Evolutionary conservation across 2,329 filamentous ascomycete genomes (phyloP), one percentile per base, ranked within the genome.

Genomic region (Teratosphaeria viscida): DNA sequence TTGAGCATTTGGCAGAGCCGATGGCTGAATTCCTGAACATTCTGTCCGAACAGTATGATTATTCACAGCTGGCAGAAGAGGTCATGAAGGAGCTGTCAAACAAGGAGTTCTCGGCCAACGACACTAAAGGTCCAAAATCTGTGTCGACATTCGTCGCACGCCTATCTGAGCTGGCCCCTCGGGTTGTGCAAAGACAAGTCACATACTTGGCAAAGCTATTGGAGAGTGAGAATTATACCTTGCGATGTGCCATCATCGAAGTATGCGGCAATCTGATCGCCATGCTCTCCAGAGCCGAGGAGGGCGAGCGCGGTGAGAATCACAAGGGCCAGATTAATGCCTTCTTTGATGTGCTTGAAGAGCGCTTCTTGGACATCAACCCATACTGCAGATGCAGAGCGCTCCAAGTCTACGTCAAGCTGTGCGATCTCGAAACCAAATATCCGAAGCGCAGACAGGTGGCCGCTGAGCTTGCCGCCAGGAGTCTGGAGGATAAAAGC

Each of bases 11-110:
- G n/a, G 92, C 94, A 0, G 94, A 99, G 71, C 94, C 94, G 1
- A 99, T 99, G 94, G 94, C 94, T 35, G 95, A 99, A 73, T 96
- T 99, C 68, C 78, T 99, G 4, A 90, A 97, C 68, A 99, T 97
- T 69, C 80, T 99, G 29, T 87, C 92, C 0, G 92, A 97, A 72
- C 92, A 96, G 77, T 99, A 97, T 76, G 94, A 99, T 75, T 95
- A 97, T 72, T 89, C 92, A 16, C 94, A 99, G 70, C 81, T 99
- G 8, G 88, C 91, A 4, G 94, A 96, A 72, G 94, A 99, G 71
- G 89, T 97, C 34, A 76, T 99, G 60, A 87, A 90, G 68, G 94
- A 99, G 71, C 83, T 99, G 65, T 95, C 92, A 73, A 96, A 92
- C 75, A 99, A 96, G 73, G 92, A 97, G 71, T 99, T 97, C 78